A percentile compares a stretch with the other conserved stretches of the same genome.
Evolutionary conservation across 768 basidiomycete genomes (phyloP).

Genomic region (Asterophora lycoperdoides): DNA sequence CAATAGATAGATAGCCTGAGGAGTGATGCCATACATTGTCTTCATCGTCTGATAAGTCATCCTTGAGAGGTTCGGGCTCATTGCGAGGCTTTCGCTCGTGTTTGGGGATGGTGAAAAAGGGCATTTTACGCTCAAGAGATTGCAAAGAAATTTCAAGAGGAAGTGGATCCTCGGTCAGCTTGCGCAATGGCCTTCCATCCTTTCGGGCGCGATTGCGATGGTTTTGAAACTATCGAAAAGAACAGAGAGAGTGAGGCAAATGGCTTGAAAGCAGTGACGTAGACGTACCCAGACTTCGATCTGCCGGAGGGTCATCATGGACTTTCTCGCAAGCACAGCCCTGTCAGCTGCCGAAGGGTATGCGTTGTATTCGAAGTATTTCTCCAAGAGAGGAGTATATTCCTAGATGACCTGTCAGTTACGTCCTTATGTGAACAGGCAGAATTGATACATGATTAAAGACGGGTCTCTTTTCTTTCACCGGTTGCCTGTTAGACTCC

Average conservation of each 20-base stretch:
- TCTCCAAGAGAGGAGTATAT: slow-evolving; percentile 38
- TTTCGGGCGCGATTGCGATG: slow-evolving; percentile 37
- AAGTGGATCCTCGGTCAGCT: slow-evolving; percentile 16
- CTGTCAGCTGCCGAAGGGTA: slow-evolving; percentile 43
- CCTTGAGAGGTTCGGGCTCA: slow-evolving; percentile 10
- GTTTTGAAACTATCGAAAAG: slow-evolving; percentile 62
- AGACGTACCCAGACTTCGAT: slow-evolving; percentile 52
- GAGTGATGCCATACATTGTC: not conserved
- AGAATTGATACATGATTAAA: slow-evolving; percentile 22
- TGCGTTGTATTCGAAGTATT: no score
- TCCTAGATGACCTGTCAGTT: slow-evolving; percentile 28
- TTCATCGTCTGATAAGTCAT: no score
- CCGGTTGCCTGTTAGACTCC: not conserved
- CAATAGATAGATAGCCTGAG: not conserved
- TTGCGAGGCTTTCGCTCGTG: slow-evolving; percentile 6
- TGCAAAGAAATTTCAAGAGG: slow-evolving; percentile 20
- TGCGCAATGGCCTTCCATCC: slow-evolving; percentile 22
- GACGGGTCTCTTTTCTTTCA: slow-evolving; percentile 9
- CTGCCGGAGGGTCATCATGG: slow-evolving; percentile 40
- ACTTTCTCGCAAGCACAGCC: slow-evolving; percentile 34
- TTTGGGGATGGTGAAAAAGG: slow-evolving; percentile 19
- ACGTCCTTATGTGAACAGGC: not conserved
- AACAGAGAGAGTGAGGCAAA: no score
- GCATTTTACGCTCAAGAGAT: slow-evolving; percentile 22
- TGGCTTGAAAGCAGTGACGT: no score